These are phyloP conservation scores for Carex arenaria DNA, from an alignment of 202 grass and related monocot genomes.

Conservation along the genomic window DNA sequence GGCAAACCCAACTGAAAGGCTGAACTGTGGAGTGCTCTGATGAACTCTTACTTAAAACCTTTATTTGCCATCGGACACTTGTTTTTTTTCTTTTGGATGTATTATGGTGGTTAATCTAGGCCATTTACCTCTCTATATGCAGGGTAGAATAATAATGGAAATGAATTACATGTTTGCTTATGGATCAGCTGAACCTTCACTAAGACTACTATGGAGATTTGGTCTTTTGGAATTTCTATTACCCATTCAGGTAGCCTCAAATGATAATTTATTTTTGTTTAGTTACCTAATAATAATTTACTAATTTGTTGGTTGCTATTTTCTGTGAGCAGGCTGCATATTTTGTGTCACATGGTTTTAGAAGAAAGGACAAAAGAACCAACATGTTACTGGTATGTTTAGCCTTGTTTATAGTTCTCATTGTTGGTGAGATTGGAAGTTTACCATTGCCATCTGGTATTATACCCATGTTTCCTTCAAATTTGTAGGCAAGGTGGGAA, in stretches of 20 bases:
- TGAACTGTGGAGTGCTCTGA: not conserved
- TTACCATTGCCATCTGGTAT: not conserved
- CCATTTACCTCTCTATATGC: not conserved
- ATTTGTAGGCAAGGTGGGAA: not conserved
- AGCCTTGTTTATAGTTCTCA: not conserved
- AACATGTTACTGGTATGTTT: constrained; percentile 90
- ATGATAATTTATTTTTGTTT: not conserved
- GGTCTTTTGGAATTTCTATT: constrained; percentile 86
- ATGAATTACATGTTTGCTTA: constrained; percentile 98
- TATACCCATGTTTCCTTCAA: not conserved
- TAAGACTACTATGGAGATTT: constrained; percentile 97
- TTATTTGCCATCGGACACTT: not conserved
- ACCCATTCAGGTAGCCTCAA: constrained; percentile 63
- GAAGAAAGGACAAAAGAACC: constrained; percentile 75
- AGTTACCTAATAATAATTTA: constrained; percentile 15
- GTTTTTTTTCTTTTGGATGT: not conserved
- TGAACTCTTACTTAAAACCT: not conserved
- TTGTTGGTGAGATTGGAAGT: too few relatives aligned
- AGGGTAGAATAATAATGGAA: constrained; percentile 67
- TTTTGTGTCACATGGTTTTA: constrained; percentile 74
- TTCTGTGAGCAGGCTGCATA: constrained; percentile 69
- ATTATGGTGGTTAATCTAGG: not conserved
- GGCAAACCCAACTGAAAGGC: not conserved
- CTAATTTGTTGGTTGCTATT: not conserved
- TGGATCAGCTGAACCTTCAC: constrained; percentile 86